Percentiles rank a stretch among this genome's conserved stretches.
Conservation (phyloP, 352 stramenopile species). For the Phytophthora palmivora region DNA sequence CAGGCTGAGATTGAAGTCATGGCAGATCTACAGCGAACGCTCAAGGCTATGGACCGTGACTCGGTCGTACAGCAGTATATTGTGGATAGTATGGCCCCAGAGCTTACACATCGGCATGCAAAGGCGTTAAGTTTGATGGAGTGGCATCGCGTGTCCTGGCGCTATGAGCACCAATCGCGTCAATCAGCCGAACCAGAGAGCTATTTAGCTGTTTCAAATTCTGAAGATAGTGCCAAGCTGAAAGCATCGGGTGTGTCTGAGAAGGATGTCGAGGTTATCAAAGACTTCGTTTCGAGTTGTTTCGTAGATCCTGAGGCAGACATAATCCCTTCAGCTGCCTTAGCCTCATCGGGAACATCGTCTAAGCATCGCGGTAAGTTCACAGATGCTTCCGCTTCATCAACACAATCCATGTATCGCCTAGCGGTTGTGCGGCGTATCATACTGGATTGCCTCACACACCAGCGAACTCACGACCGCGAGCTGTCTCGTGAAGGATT, state of each 20-base stretch:
- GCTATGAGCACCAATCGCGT: constrained; percentile 53
- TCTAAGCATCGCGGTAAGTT: constrained; percentile 75
- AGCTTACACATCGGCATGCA: constrained; percentile 80
- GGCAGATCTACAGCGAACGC: constrained; percentile 63
- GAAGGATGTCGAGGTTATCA: constrained; percentile 86
- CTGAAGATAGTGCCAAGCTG: constrained; percentile 59
- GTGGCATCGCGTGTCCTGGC: constrained; percentile 78
- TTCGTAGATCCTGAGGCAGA: constrained; percentile 72
- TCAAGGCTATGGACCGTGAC: constrained; percentile 82
- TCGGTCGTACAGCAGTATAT: constrained; percentile 90
- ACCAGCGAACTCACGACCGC: constrained; percentile 66
- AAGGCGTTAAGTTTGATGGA: constrained; percentile 83
- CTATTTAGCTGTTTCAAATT: constrained; percentile 46
- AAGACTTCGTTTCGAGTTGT: constrained; percentile 87
- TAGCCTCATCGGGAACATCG: constrained; percentile 23
- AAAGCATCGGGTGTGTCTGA: constrained; percentile 65
- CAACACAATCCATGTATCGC: constrained; percentile 68
- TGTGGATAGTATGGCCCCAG: constrained; percentile 80
- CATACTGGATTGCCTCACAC: constrained; percentile 68
- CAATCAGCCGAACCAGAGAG: constrained; percentile 53
- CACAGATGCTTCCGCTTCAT: constrained; percentile 52
- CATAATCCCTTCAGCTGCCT: constrained; percentile 34
- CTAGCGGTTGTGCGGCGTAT: constrained; percentile 70
- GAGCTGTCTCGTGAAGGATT: constrained; percentile 69
- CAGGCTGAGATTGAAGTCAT: constrained; percentile 85